Evolutionary conservation across 805 yeast genomes (phyloP).

Genomic region (Kazachstania taianensis): DNA sequence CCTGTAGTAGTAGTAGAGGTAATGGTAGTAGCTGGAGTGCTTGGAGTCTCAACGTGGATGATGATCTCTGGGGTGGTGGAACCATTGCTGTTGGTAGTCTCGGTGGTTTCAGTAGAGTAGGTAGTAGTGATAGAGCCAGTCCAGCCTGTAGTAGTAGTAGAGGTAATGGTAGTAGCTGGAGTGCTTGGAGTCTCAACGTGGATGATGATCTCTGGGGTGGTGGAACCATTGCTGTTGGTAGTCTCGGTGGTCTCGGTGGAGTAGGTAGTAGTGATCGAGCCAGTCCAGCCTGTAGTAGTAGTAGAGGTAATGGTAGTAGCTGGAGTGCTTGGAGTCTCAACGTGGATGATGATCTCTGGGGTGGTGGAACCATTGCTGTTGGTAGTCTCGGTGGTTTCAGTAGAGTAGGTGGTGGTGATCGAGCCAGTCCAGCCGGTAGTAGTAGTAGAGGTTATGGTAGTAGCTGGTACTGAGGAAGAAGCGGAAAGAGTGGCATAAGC

Average conservation of each 20-base stretch:
- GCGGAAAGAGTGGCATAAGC: constrained; percentile 14
- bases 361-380: constrained; percentile 2
- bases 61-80: constrained; percentile 4
- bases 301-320: constrained; percentile 5
- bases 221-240: constrained; percentile 5
- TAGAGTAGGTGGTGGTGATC: constrained; percentile 2
- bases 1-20: constrained; percentile 5
- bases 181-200: constrained; percentile 12
- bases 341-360: constrained; percentile 1
- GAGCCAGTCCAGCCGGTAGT: constrained; percentile 2
- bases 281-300: constrained; percentile 13
- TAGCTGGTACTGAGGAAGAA: constrained; percentile 8
- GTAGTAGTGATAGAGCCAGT: constrained; percentile 8
- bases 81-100: constrained; percentile 2
- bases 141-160: constrained; percentile 11
- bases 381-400: constrained; percentile 3
- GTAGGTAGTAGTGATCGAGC: constrained; percentile 9
- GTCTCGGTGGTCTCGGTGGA: constrained; percentile 12
- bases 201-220: constrained; percentile 10
- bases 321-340: constrained; percentile 5
- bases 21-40: neutral
- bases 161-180: neutral
- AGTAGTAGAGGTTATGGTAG: constrained; percentile 3
- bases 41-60: constrained; percentile 6
- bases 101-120: constrained; percentile 3